A percentile compares a stretch with the other conserved stretches of the same genome.
Evolutionary conservation across 768 basidiomycete species (phyloP).

Genomic region (Boletus coccyginus): DNA sequence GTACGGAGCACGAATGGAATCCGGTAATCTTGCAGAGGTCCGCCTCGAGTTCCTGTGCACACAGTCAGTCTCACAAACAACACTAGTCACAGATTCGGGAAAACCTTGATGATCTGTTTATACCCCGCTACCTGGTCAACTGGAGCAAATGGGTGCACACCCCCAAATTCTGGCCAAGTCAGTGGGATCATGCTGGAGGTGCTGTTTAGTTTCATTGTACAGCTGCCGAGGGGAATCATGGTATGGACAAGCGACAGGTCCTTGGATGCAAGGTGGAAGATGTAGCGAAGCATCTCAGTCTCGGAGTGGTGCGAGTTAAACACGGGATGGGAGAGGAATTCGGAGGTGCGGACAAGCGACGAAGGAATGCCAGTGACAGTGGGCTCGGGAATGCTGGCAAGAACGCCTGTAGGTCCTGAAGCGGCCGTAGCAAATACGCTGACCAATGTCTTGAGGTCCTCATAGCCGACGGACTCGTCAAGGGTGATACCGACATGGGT

Average conservation of each 20-base stretch:
- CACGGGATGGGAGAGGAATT: conserved; percentile 81
- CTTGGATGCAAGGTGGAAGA: conserved; percentile 90
- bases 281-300: conserved; percentile 97
- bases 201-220: conserved; percentile 98
- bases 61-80: conserved; percentile 7
- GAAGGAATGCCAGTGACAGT: conserved; percentile 46
- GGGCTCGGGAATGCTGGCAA: conserved; percentile 48
- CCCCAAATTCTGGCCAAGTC: conserved; percentile 89
- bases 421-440: conserved; percentile 78
- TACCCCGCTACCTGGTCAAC: conserved; percentile 89
- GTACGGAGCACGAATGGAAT: conserved; percentile 94
- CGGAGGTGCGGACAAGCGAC: conserved; percentile 55
- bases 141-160: conserved; percentile 92
- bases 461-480: conserved; percentile 82
- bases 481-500: conserved; percentile 82
- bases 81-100: not conserved
- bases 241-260: conserved; percentile 93
- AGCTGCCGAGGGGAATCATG: conserved; percentile 95
- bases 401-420: conserved; percentile 44
- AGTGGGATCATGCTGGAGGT: conserved; percentile 97
- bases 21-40: conserved; percentile 95
- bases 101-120: conserved; percentile 70
- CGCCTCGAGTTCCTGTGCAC: conserved; percentile 76
- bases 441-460: conserved; percentile 73
- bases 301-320: conserved; percentile 98